A percentile compares a stretch with the other conserved stretches of the same genome.
Conservation (phyloP, 129 eudicot genomes). For the Pulicaria dysenterica region DNA sequence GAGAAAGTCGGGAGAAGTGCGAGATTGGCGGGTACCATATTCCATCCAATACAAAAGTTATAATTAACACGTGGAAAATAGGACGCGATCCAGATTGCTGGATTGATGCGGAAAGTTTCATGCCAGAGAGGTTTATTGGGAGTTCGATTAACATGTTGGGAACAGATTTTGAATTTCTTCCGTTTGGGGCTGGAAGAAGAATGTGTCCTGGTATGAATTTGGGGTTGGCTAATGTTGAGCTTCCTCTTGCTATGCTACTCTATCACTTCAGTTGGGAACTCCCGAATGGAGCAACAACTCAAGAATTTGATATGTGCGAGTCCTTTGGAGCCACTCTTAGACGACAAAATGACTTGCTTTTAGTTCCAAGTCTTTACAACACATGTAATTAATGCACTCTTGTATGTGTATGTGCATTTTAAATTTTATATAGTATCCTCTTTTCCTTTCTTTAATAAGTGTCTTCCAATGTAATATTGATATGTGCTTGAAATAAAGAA, state of each 20-base stretch:
- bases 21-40: too few relatives aligned
- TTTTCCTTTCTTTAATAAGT: too few relatives aligned
- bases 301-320: conserved; percentile 5
- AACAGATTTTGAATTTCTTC: conserved; percentile 5
- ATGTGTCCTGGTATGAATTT: neutral
- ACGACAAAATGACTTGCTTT: neutral
- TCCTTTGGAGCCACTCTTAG: neutral
- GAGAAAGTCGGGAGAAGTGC: too few relatives aligned
- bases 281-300: neutral
- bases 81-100: neutral
- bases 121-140: neutral
- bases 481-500: too few relatives aligned
- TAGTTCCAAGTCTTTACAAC: neutral
- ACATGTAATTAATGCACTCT: too few relatives aligned
- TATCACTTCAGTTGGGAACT: conserved; percentile 7
- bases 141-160: neutral
- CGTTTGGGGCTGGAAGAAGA: conserved; percentile 19
- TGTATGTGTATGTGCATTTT: too few relatives aligned
- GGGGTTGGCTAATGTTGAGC: conserved; percentile 4
- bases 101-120: neutral
- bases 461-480: too few relatives aligned
- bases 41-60: neutral
- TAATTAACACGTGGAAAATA: neutral
- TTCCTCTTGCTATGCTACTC: conserved; percentile 10
- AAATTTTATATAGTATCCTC: too few relatives aligned